A percentile compares a stretch with the other conserved stretches of the same genome.
phyloP scores from a whole-genome alignment of 2,329 filamentous ascomycete genomes.

The Diaporthe longicolla region DNA sequence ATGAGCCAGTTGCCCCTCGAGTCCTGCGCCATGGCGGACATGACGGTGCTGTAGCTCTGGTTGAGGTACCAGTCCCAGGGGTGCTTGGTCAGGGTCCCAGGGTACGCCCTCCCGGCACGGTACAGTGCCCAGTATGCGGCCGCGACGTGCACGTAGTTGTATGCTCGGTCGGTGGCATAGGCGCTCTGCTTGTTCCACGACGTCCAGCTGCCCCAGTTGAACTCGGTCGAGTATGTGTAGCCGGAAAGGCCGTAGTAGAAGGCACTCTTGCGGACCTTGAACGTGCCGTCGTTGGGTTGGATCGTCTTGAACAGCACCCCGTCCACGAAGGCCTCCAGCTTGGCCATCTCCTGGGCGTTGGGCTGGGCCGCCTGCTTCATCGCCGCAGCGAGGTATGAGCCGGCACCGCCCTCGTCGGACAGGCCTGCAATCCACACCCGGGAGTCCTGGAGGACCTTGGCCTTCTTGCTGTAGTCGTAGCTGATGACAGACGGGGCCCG shows the following conservation, averaged over 20 bases:
- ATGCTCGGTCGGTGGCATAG: slow-evolving; percentile 64
- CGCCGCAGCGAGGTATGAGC: slow-evolving; percentile 67
- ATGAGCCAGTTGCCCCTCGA: slow-evolving; percentile 45
- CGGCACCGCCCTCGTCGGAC: slow-evolving; percentile 71
- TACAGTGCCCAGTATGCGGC: slow-evolving; percentile 72
- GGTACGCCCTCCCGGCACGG: slow-evolving; percentile 65
- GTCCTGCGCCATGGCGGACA: slow-evolving; percentile 55
- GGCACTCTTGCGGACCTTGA: slow-evolving; percentile 66
- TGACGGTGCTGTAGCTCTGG: slow-evolving; percentile 66
- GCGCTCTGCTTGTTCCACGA: slow-evolving; percentile 65
- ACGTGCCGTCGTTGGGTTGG: slow-evolving; percentile 56
- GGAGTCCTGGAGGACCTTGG: slow-evolving; percentile 60
- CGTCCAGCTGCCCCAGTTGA: slow-evolving; percentile 65
- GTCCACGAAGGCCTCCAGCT: slow-evolving; percentile 68
- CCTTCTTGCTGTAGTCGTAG: slow-evolving; percentile 65
- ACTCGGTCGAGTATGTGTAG: slow-evolving; percentile 59
- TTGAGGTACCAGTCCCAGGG: slow-evolving; percentile 69
- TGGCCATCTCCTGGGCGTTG: slow-evolving; percentile 61
- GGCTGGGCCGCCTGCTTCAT: slow-evolving; percentile 70
- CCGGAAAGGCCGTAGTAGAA: slow-evolving; percentile 66
- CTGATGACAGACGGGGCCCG: slow-evolving; percentile 69
- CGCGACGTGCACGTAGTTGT: slow-evolving; percentile 71
- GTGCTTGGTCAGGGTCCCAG: slow-evolving; percentile 56
- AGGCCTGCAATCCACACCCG: slow-evolving; percentile 72
- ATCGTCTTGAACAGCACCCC: slow-evolving; percentile 64